A percentile compares a stretch with the other conserved stretches of the same genome.
These are phyloP conservation scores for Chalaropsis thielavioides DNA, from an alignment of 2,329 filamentous ascomycete species.

Conservation along the genomic window DNA sequence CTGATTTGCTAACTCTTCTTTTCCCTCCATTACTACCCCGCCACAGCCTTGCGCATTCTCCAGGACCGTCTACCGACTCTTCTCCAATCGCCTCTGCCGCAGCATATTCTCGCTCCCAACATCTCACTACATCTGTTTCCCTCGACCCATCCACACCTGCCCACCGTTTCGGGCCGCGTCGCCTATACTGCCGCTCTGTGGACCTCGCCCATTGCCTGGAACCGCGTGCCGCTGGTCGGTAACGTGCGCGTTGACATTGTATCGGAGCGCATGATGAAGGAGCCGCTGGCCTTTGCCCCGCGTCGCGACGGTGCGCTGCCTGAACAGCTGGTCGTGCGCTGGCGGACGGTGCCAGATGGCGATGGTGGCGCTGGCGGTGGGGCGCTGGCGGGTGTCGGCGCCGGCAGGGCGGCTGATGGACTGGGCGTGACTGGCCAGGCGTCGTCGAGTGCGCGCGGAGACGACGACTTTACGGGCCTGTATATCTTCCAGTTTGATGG, in stretches of 20 bases:
- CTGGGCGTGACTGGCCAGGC: conserved; percentile 27
- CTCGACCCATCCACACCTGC: conserved; percentile 72
- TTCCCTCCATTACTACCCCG: too few relatives aligned
- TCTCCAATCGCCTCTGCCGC: conserved; percentile 51
- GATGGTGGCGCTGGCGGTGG: conserved; percentile 26
- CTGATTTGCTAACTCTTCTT: background rate
- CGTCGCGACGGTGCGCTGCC: conserved; percentile 39
- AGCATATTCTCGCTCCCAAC: conserved; percentile 61
- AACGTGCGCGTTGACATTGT: conserved; percentile 80
- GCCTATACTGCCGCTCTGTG: conserved; percentile 87
- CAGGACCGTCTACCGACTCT: conserved; percentile 54
- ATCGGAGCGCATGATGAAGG: conserved; percentile 71
- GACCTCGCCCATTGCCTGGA: conserved; percentile 95
- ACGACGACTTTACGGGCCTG: conserved; percentile 69
- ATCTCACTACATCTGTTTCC: conserved; percentile 59
- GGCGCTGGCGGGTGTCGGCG: conserved; percentile 20
- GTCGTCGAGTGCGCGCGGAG: conserved; percentile 17
- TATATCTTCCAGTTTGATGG: conserved; percentile 95
- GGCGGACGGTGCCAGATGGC: conserved; percentile 39
- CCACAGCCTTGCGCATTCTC: conserved; percentile 45
- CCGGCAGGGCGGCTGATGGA: conserved; percentile 20
- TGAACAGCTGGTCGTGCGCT: conserved; percentile 82
- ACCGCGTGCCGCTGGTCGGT: conserved; percentile 75
- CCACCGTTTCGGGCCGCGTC: conserved; percentile 78
- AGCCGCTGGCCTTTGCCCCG: conserved; percentile 35